Evolutionary conservation across 2,329 filamentous ascomycete genomes (phyloP).

Genomic region (Aspergillus novoparasiticus): DNA sequence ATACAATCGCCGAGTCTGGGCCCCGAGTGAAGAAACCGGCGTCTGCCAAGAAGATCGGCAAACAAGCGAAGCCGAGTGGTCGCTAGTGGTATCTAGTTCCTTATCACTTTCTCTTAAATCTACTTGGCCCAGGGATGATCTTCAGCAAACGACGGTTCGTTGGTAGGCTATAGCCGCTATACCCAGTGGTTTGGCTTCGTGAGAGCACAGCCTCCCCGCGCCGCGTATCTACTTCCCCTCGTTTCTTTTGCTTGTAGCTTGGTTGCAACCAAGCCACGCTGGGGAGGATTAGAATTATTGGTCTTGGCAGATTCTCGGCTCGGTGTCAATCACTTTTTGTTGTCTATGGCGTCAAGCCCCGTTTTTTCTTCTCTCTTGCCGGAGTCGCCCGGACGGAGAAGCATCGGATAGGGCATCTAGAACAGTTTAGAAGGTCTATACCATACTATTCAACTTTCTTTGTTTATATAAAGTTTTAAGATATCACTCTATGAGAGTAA

Average conservation of each 20-base stretch:
- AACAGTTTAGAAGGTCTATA: neutral
- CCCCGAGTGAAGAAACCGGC: neutral
- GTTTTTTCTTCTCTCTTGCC: neutral
- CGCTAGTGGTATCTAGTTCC: constrained; percentile 6
- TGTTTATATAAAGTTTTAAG: neutral
- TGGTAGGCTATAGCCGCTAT: neutral
- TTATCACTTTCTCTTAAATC: constrained; percentile 1
- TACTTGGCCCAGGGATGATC: constrained; percentile 5
- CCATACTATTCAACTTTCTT: neutral
- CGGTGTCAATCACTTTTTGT: neutral
- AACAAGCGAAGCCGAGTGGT: constrained; percentile 12
- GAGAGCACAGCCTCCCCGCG: neutral
- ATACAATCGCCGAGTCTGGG: neutral
- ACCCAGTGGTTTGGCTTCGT: neutral
- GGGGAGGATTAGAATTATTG: constrained; percentile 10
- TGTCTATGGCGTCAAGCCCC: neutral
- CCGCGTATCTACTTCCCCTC: neutral
- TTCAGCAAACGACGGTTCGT: neutral
- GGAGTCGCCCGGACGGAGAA: neutral
- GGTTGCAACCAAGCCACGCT: constrained; percentile 14
- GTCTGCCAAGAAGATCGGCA: constrained; percentile 23
- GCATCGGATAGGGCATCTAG: neutral
- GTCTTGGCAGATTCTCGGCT: constrained; percentile 16
- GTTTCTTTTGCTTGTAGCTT: neutral
- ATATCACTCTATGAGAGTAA: neutral